These are phyloP conservation scores for Ailanthus altissimus DNA, from an alignment of 345 rosid genomes.

Conservation along the genomic window DNA sequence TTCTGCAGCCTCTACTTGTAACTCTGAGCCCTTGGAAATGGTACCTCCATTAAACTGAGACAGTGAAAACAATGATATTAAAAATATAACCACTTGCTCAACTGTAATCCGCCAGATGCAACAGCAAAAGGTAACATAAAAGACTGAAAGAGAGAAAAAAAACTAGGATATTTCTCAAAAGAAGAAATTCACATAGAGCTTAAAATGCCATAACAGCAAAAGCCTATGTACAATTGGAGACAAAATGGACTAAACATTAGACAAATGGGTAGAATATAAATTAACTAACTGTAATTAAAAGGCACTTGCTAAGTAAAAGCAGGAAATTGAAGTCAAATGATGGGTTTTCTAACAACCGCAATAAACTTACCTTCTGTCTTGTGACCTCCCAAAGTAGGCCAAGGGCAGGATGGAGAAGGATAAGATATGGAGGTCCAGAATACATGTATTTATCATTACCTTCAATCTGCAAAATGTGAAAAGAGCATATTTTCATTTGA, in stretches of 20 bases:
- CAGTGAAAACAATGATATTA: conserved; percentile 19
- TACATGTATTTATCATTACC: conserved; percentile 60
- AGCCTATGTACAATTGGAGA: not conserved
- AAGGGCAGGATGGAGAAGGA: conserved; percentile 89
- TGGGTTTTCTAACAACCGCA: conserved; percentile 9
- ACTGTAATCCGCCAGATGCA: not conserved
- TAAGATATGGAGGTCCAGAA: conserved; percentile 82
- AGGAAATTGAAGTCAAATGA: not conserved
- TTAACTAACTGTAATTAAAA: not conserved
- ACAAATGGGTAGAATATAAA: not conserved
- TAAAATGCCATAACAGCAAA: conserved; percentile 13
- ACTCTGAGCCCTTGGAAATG: conserved; percentile 71
- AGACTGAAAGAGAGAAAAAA: not conserved
- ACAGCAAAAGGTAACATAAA: not conserved
- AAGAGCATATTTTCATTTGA: conserved; percentile 10
- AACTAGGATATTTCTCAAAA: not conserved
- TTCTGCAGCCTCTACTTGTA: conserved; percentile 86
- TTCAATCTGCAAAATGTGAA: conserved; percentile 48
- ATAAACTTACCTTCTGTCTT: conserved; percentile 66
- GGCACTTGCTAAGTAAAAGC: not conserved
- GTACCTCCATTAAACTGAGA: conserved; percentile 77
- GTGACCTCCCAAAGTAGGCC: conserved; percentile 96
- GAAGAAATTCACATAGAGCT: not conserved
- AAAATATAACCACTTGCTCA: conserved; percentile 8
- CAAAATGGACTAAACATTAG: not conserved